Percentiles rank a stretch among this genome's conserved stretches.
These are phyloP conservation scores for Pleurotus pulmonarius DNA, from an alignment of 768 basidiomycete genomes.

Conservation along the genomic window DNA sequence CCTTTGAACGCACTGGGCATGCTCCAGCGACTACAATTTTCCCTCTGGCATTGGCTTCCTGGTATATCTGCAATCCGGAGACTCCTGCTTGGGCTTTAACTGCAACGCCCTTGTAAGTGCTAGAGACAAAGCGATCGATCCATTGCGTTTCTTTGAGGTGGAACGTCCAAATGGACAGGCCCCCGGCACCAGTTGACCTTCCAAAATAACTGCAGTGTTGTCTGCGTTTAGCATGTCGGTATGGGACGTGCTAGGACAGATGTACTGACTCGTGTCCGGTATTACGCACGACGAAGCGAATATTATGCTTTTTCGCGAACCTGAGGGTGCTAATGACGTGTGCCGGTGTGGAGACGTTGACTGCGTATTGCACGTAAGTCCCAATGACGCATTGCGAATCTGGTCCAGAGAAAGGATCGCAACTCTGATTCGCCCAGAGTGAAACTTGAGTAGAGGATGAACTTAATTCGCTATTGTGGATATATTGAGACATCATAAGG, in stretches of 20 bases:
- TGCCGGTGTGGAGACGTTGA: not conserved
- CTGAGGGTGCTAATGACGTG: constrained; percentile 8
- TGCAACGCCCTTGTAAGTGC: not conserved
- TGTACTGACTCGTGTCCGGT: constrained; percentile 8
- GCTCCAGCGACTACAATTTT: not conserved
- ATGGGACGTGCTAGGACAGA: no score
- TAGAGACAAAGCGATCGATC: not conserved
- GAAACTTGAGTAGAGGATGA: not conserved
- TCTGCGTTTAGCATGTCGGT: no score
- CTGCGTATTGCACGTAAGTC: not conserved
- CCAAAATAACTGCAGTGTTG: not conserved
- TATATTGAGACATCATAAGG: not conserved
- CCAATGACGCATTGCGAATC: not conserved
- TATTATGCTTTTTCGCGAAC: constrained; percentile 16
- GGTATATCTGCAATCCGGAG: not conserved
- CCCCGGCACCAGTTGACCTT: not conserved
- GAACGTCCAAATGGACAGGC: not conserved
- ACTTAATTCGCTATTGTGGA: not conserved
- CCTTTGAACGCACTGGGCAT: not conserved
- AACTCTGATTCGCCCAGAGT: not conserved
- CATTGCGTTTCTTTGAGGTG: not conserved
- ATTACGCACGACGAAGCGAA: constrained; percentile 16
- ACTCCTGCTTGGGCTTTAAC: not conserved
- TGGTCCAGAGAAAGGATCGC: not conserved
- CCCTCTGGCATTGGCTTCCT: not conserved